Evolutionary conservation across 441 rosid species (phyloP).

Genomic region (Dalechampia spathulata): DNA sequence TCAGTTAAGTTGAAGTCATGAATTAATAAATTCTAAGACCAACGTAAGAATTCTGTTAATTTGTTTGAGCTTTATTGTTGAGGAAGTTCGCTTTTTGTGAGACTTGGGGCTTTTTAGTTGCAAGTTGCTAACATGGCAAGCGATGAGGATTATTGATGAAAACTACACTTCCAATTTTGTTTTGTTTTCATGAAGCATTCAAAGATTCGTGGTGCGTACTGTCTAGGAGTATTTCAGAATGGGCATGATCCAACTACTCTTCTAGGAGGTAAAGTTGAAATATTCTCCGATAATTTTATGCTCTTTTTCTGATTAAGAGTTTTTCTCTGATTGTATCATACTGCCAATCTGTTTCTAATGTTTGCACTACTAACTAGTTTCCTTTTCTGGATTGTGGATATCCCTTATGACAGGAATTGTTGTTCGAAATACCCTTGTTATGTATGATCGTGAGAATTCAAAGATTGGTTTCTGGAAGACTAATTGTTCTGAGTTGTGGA

Average conservation of each 20-base stretch:
- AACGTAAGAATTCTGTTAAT: no score
- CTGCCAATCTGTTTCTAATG: neutral
- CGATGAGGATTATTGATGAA: conserved; percentile 20
- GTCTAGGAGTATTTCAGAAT: conserved; percentile 88
- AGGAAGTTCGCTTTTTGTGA: no score
- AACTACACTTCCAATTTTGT: conserved; percentile 6
- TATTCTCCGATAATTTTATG: no score
- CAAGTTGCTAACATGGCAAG: no score
- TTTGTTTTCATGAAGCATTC: conserved; percentile 55
- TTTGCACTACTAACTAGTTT: conserved; percentile 2
- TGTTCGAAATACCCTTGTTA: conserved; percentile 81
- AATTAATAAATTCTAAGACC: no score
- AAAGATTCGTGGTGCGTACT: conserved; percentile 69
- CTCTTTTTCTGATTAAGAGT: no score
- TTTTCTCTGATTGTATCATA: no score
- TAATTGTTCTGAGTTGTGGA: conserved; percentile 83
- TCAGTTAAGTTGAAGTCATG: no score
- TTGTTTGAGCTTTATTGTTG: no score
- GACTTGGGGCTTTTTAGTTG: no score
- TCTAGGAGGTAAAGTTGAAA: conserved; percentile 92
- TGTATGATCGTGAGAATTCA: conserved; percentile 75
- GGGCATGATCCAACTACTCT: conserved; percentile 89
- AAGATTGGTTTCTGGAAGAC: conserved; percentile 94
- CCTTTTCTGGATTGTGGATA: neutral
- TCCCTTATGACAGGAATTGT: conserved; percentile 59